Evolutionary conservation across 2,329 filamentous ascomycete species (phyloP).

Genomic region (Colletotrichum sp.): DNA sequence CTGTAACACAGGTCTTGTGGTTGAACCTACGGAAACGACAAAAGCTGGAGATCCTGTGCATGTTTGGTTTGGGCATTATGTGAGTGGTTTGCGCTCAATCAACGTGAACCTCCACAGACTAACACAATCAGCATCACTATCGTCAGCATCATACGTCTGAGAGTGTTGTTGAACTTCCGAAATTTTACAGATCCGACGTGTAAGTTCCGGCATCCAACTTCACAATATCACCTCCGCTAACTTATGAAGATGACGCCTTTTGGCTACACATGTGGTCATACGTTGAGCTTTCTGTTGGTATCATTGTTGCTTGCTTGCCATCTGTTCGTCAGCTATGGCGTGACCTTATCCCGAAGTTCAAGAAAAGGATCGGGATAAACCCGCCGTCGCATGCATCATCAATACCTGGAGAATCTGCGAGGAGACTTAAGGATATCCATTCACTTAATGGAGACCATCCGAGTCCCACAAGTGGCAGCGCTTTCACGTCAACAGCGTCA

Average conservation of each 20-base stretch:
- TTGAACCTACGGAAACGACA: slow-evolving; percentile 37
- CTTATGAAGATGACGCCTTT: slow-evolving; percentile 34
- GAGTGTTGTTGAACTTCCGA: slow-evolving; percentile 45
- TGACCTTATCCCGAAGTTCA: neutral
- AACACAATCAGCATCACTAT: slow-evolving; percentile 32
- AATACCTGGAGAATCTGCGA: neutral
- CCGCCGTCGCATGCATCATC: neutral
- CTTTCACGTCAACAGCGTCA: neutral
- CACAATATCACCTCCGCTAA: slow-evolving; percentile 29
- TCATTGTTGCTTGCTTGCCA: slow-evolving; percentile 45
- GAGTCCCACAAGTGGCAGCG: neutral
- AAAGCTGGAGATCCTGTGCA: slow-evolving; percentile 37
- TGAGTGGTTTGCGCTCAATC: neutral
- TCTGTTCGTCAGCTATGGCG: slow-evolving; percentile 12
- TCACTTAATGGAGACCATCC: neutral
- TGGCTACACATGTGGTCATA: slow-evolving; percentile 48
- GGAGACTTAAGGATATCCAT: neutral
- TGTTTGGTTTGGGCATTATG: slow-evolving; percentile 37
- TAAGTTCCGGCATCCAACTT: slow-evolving; percentile 21
- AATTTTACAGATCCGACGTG: slow-evolving; percentile 37
- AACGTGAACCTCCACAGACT: neutral
- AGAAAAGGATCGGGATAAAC: neutral
- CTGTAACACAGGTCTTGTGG: slow-evolving; percentile 37
- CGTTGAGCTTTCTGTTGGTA: slow-evolving; percentile 48
- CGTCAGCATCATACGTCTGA: slow-evolving; percentile 40